Evolutionary conservation across 2,329 filamentous ascomycete genomes (phyloP).

Genomic region (Periconia macrospinosa): DNA sequence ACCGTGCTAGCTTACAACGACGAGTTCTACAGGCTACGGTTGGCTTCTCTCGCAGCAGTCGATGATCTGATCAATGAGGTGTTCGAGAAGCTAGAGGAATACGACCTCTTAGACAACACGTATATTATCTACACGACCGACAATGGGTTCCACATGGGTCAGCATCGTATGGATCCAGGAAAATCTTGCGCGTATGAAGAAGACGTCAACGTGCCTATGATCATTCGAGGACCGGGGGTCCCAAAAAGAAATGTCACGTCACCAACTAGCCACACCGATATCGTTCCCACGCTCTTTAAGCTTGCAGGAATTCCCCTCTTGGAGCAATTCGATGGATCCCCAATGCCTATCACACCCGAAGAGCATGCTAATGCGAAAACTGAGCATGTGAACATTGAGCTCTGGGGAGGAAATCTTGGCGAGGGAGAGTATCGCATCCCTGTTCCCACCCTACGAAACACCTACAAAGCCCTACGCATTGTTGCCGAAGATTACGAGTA

Average conservation of each 20-base stretch:
- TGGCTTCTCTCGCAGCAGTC: slow-evolving; percentile 55
- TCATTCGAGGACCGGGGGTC: slow-evolving; percentile 43
- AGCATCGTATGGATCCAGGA: slow-evolving; percentile 45
- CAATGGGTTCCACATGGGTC: slow-evolving; percentile 46
- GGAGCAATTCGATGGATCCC: slow-evolving; percentile 37
- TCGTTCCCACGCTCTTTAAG: slow-evolving; percentile 42
- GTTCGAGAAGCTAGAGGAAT: slow-evolving; percentile 45
- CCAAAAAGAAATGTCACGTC: slow-evolving; percentile 22
- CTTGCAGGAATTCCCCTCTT: slow-evolving; percentile 29
- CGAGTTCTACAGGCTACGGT: slow-evolving; percentile 53
- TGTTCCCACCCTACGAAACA: slow-evolving; percentile 49
- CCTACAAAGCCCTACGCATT: slow-evolving; percentile 63
- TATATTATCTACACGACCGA: slow-evolving; percentile 46
- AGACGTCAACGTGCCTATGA: slow-evolving; percentile 45
- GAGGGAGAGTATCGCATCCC: slow-evolving; percentile 15
- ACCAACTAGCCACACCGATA: slow-evolving; percentile 43
- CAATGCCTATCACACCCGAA: slow-evolving; percentile 35
- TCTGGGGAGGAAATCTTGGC: slow-evolving; percentile 40
- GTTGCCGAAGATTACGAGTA: slow-evolving; percentile 59
- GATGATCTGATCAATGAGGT: slow-evolving; percentile 56
- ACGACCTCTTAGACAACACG: slow-evolving; percentile 51
- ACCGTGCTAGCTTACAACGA: slow-evolving; percentile 55
- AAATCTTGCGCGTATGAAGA: slow-evolving; percentile 45
- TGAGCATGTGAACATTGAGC: slow-evolving; percentile 47
- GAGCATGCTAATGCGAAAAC: slow-evolving; percentile 12